phyloP scores from a whole-genome alignment of 2,329 filamentous ascomycete genomes.

The Xylaria sp. region DNA sequence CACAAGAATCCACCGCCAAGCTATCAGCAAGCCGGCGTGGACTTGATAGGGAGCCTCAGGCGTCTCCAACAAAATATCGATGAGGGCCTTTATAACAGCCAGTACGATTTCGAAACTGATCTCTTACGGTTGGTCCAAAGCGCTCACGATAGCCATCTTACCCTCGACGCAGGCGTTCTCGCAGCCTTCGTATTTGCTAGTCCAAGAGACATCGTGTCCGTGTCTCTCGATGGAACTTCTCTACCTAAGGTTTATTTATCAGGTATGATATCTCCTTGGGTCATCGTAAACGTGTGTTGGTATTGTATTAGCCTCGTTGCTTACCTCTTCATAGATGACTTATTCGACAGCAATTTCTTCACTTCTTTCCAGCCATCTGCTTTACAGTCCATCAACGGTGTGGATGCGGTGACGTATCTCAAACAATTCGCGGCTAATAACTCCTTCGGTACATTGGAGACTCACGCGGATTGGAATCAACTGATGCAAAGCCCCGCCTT shows the following conservation, averaged over 20 bases:
- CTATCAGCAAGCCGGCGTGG: slow-evolving; percentile 53
- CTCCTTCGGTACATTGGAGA: slow-evolving; percentile 51
- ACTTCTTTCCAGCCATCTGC: slow-evolving; percentile 39
- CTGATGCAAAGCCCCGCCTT: slow-evolving; percentile 48
- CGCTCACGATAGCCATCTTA: neutral
- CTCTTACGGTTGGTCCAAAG: neutral
- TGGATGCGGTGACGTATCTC: slow-evolving; percentile 45
- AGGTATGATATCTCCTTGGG: neutral
- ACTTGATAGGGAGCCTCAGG: slow-evolving; percentile 5
- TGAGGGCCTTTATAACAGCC: neutral
- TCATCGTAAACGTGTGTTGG: neutral
- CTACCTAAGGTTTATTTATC: neutral
- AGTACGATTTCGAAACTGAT: neutral
- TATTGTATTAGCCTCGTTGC: slow-evolving; percentile 17
- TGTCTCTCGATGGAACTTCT: neutral
- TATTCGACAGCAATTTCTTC: slow-evolving; percentile 29
- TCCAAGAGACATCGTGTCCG: neutral
- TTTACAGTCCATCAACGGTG: slow-evolving; percentile 49
- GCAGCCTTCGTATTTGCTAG: neutral
- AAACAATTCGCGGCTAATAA: slow-evolving; percentile 49
- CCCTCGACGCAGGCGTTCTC: neutral
- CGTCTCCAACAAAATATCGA: neutral
- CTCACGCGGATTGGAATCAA: slow-evolving; percentile 56
- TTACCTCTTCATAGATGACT: slow-evolving; percentile 42
- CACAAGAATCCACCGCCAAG: slow-evolving; percentile 53